These are phyloP conservation scores for Verruconis gallopava DNA, from an alignment of 2,329 filamentous ascomycete species.

Conservation along the genomic window DNA sequence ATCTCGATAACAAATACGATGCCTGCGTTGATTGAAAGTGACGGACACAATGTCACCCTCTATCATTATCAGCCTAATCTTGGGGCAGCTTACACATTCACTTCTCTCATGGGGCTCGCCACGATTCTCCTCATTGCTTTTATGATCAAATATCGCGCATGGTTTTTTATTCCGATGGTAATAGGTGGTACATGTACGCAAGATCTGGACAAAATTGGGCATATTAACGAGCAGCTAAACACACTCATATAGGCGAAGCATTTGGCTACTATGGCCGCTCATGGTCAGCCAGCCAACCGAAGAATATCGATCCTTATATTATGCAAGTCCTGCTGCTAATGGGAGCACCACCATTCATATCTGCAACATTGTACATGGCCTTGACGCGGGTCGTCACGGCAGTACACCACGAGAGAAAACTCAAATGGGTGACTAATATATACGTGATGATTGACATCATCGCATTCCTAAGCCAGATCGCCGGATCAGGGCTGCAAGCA, in stretches of 20 bases:
- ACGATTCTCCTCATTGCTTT: background rate
- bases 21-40: background rate
- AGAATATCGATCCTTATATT: background rate
- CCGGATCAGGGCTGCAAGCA: background rate
- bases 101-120: background rate
- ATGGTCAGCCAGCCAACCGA: background rate
- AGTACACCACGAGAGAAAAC: background rate
- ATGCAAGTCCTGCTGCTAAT: background rate
- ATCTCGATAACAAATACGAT: too few species aligned
- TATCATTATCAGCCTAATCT: background rate
- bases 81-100: background rate
- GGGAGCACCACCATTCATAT: background rate
- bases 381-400: background rate
- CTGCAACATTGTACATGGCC: background rate
- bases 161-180: background rate
- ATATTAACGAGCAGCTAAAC: too few species aligned
- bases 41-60: background rate
- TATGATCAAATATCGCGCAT: background rate
- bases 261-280: background rate
- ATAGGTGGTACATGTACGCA: background rate
- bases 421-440: background rate
- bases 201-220: too few species aligned
- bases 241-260: background rate
- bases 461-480: background rate
- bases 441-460: conserved; percentile 1